A percentile compares a stretch with the other conserved stretches of the same genome.
These are phyloP conservation scores for Rhazya stricta DNA, from an alignment of 257 asterid genomes.

Conservation along the genomic window DNA sequence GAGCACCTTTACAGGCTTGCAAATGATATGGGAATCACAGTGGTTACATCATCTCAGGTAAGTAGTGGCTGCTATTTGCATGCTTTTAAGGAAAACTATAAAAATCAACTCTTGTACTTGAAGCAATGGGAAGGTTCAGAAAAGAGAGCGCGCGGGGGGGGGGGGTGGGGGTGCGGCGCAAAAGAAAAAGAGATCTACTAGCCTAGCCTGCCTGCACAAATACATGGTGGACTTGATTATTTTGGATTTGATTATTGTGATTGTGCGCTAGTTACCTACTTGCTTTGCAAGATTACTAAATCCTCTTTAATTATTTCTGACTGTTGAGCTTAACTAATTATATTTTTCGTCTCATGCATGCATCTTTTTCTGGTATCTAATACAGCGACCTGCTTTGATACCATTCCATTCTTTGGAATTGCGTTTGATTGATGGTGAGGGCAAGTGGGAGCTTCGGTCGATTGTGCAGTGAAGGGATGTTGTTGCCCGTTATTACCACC, in stretches of 20 bases:
- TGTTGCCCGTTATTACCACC: background rate
- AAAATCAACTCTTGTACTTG: background rate
- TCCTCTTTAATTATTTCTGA: background rate
- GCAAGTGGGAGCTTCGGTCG: conserved; percentile 95
- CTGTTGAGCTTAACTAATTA: background rate
- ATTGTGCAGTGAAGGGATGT: conserved; percentile 46
- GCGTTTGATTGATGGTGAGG: conserved; percentile 95
- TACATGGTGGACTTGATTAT: background rate
- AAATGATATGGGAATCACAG: conserved; percentile 72
- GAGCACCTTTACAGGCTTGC: conserved; percentile 95
- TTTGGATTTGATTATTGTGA: background rate
- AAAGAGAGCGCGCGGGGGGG: too few relatives aligned
- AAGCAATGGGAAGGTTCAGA: background rate
- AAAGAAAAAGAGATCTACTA: background rate
- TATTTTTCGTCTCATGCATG: background rate
- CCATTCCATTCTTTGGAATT: conserved; percentile 91
- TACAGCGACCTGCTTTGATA: conserved; percentile 92
- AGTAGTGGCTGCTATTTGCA: conserved; percentile 4
- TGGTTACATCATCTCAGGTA: conserved; percentile 98
- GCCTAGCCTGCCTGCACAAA: background rate
- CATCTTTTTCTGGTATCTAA: conserved; percentile 4
- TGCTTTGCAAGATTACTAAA: background rate
- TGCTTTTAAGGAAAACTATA: background rate
- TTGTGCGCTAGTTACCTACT: background rate
- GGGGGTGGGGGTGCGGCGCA: too few relatives aligned